Evolutionary conservation across 179 eudicot genomes (phyloP).

Genomic region (Pouteria campechiana): DNA sequence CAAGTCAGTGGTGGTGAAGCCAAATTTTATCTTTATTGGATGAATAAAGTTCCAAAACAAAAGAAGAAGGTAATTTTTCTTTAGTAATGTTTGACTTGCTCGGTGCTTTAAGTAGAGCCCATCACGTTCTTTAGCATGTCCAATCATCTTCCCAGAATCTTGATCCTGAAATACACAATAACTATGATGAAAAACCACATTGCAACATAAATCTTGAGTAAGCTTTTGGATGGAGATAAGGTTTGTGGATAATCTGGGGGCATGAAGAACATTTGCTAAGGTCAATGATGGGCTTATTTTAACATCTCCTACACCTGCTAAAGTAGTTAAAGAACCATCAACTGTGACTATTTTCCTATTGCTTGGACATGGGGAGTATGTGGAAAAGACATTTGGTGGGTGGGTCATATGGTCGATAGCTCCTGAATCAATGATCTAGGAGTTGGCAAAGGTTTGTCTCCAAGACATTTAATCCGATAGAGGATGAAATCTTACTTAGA

Average conservation of each 20-base stretch:
- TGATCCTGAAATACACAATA: constrained; percentile 3
- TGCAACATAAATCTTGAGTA: neutral
- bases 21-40: too few relatives aligned
- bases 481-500: neutral
- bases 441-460: constrained; percentile 1
- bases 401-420: constrained; percentile 5
- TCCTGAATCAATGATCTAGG: constrained; percentile 5
- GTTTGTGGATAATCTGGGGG: neutral
- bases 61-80: neutral
- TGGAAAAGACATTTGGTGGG: too few relatives aligned
- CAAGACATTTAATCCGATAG: constrained; percentile 5
- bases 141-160: constrained; percentile 3
- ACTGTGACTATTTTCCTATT: constrained; percentile 3
- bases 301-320: neutral
- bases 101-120: neutral
- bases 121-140: constrained; percentile 3
- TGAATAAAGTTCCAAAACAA: neutral
- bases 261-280: constrained; percentile 1
- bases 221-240: neutral
- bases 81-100: neutral
- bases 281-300: constrained; percentile 1
- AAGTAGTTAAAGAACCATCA: neutral
- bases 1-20: too few relatives aligned
- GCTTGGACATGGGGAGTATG: constrained; percentile 1
- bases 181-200: constrained; percentile 3